Evolutionary conservation across 306 rosid species (phyloP).

Genomic region (Medicago truncatula): DNA sequence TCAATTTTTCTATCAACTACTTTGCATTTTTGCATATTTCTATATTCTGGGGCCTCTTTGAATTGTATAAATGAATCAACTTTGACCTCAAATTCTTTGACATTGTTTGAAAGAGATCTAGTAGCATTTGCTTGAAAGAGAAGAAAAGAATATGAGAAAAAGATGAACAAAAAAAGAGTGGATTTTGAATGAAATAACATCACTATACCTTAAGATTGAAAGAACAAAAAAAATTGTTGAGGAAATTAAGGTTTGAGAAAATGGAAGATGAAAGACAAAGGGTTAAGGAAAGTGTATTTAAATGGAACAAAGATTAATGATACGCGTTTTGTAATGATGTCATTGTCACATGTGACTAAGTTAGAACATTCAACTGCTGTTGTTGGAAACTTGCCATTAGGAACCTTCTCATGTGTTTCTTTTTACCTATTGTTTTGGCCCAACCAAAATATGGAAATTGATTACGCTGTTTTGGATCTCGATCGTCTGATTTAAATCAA

Average conservation of each 20-base stretch:
- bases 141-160: conserved; percentile 33
- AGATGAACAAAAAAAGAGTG: conserved; percentile 17
- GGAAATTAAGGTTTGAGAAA: neutral
- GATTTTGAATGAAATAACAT: conserved; percentile 47
- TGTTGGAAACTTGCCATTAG: conserved; percentile 6
- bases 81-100: conserved; percentile 35
- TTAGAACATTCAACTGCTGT: conserved; percentile 22
- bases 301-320: conserved; percentile 7
- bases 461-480: no score
- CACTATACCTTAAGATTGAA: conserved; percentile 16
- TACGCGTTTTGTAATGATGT: conserved; percentile 54
- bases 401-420: conserved; percentile 52
- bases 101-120: conserved; percentile 47
- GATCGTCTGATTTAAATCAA: no score
- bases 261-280: conserved; percentile 22
- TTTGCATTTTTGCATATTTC: conserved; percentile 59
- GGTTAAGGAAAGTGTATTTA: conserved; percentile 26
- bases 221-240: neutral
- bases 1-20: conserved; percentile 14
- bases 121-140: conserved; percentile 44
- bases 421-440: neutral
- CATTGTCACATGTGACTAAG: conserved; percentile 19
- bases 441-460: neutral
- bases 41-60: conserved; percentile 70
- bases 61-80: conserved; percentile 43